Base-by-base conservation (phyloP, 371 early-diverging fungal species). In the Mycotypha africana region DNA sequence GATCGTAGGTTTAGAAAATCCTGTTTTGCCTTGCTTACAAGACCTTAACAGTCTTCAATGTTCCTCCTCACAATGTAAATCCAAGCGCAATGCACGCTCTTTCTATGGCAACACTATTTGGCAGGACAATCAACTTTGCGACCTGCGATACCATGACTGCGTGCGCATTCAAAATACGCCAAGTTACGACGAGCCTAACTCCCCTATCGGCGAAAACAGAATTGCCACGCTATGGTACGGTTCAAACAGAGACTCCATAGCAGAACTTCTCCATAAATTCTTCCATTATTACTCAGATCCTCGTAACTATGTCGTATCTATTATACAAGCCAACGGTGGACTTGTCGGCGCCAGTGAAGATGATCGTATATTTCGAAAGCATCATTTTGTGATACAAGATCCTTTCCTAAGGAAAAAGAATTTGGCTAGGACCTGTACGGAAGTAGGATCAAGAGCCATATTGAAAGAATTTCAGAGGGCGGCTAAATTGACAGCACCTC, bases 221-320 rank as follows among this genome's bases (percentile, higher is more conserved):
- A 11, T 17, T 17, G 32, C 23, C 5, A 47, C 47, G 2, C 11
- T 57, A 6, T 80, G 66, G 52, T 70, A 77, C 1, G 23, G 42
- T 2, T 20, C 24, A 6, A 86, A 86, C 55, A 51, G 20, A 12
- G 66, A 71, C 42, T 55, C 75, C 0, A 49, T 82, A 4, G 84
- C 74, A 0, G 44, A 42, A 8, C 67, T 89, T 1, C 45, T 89
- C 10, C 61, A 67, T 31, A 64, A 60, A 4, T 89, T 89, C 42
- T 86, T 85, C 53, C 60, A 62, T 12, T 65, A 72, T 65, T 57
- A 81, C 73, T 21, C 55, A 56, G 39, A 69, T 66, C 19, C 78
- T 82, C 38, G 51, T 67, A 47, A 55, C 78, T 23, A 30, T 21
- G 10, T 15, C 1, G 19, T 53, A 0, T 53, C 54, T 2, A 47